Evolutionary conservation across 352 stramenopile genomes (phyloP).

Genomic region (Aphanomyces stellatus): DNA sequence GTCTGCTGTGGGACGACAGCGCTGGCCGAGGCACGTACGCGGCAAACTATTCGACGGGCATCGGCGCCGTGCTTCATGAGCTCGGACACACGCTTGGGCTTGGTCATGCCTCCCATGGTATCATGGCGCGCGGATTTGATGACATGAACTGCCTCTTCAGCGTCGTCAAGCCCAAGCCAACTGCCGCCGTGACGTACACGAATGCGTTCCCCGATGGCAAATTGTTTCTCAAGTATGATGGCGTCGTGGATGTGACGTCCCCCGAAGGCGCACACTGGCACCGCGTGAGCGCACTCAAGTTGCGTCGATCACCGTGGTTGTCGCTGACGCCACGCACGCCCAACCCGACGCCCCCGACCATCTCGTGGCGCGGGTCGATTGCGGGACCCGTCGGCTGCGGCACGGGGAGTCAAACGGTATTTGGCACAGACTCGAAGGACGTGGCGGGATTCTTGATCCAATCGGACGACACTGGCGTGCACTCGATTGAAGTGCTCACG

Average conservation of each 20-base stretch:
- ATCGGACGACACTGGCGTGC: neutral
- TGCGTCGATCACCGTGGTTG: conserved; percentile 1
- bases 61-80: conserved; percentile 7
- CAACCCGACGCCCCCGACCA: neutral
- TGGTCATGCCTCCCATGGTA: neutral
- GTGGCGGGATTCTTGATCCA: conserved; percentile 12
- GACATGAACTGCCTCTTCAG: conserved; percentile 43
- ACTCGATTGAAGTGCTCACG: conserved; percentile 9
- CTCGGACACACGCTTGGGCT: conserved; percentile 15
- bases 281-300: neutral
- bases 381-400: conserved; percentile 9
- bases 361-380: neutral
- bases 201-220: conserved; percentile 19
- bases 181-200: neutral
- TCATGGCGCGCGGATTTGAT: conserved; percentile 40
- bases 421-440: conserved; percentile 14
- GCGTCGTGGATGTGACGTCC: neutral
- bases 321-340: neutral
- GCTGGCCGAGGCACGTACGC: conserved; percentile 46
- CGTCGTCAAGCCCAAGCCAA: neutral
- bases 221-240: conserved; percentile 15
- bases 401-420: neutral
- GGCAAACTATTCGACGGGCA: conserved; percentile 20
- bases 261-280: conserved; percentile 4
- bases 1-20: conserved; percentile 46